Evolutionary conservation across 164 flowering plant species (phyloP).

Genomic region (Akebia trifoliata): DNA sequence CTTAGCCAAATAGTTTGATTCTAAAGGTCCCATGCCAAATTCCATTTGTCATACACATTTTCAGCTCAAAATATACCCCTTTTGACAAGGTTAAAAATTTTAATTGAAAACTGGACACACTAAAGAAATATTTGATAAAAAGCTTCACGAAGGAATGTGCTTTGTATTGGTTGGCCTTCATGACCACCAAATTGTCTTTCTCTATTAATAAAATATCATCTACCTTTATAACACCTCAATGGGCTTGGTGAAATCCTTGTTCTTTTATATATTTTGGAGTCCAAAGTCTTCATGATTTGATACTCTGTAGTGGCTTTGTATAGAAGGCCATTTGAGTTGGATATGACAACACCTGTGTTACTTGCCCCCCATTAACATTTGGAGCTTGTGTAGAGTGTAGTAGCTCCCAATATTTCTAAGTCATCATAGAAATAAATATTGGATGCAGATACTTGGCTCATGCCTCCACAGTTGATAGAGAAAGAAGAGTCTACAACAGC

Average conservation of each 20-base stretch:
- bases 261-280: constrained; percentile 46
- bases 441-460: constrained; percentile 25
- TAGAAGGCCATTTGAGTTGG: constrained; percentile 35
- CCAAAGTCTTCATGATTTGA: constrained; percentile 36
- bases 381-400: constrained; percentile 31
- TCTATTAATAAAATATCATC: too few relatives aligned
- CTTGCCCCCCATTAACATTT: constrained; percentile 42
- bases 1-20: too few relatives aligned
- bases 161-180: too few relatives aligned
- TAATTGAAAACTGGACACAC: too few relatives aligned
- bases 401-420: constrained; percentile 30
- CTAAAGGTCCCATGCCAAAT: too few relatives aligned
- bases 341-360: constrained; percentile 35
- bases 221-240: constrained; percentile 45
- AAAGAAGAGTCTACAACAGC: constrained; percentile 24
- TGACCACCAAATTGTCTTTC: too few relatives aligned
- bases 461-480: constrained; percentile 48
- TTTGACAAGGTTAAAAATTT: too few relatives aligned
- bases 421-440: constrained; percentile 35
- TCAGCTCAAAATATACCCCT: too few relatives aligned
- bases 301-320: constrained; percentile 29
- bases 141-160: too few relatives aligned
- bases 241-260: constrained; percentile 47
- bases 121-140: too few relatives aligned
- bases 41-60: too few relatives aligned